These are phyloP conservation scores for Helicostylum pulchrum DNA, from an alignment of 192 early-diverging fungal species.

Conservation along the genomic window DNA sequence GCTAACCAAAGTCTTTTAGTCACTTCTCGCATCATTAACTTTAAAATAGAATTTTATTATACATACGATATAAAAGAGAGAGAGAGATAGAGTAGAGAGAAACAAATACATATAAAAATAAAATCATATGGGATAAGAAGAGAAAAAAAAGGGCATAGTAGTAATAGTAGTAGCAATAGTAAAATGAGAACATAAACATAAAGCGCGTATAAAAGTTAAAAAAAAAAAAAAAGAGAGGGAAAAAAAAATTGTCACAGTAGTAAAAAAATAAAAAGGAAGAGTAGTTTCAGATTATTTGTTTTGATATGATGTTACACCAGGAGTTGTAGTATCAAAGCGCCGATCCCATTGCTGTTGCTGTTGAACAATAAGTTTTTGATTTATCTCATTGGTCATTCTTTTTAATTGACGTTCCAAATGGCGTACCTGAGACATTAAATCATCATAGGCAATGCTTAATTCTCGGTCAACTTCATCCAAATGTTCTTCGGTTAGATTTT, in stretches of 20 bases:
- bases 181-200: not conserved
- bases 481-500: constrained; percentile 21
- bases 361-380: constrained; percentile 1
- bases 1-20: too few relatives aligned
- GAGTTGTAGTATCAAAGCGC: too few relatives aligned
- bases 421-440: constrained; percentile 28
- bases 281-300: too few relatives aligned
- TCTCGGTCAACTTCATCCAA: constrained; percentile 30
- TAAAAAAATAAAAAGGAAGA: too few relatives aligned
- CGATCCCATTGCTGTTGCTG: too few relatives aligned
- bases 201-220: not conserved
- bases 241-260: too few relatives aligned
- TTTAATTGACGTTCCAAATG: constrained; percentile 29
- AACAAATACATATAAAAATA: not conserved
- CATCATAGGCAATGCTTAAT: constrained; percentile 30
- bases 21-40: constrained; percentile 3
- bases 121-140: not conserved
- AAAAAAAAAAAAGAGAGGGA: not conserved
- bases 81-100: too few relatives aligned
- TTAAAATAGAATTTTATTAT: not conserved
- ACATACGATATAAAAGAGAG: not conserved
- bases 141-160: too few relatives aligned
- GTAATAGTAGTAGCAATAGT: not conserved
- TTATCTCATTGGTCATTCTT: constrained; percentile 18
- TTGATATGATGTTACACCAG: too few relatives aligned